phyloP scores from a whole-genome alignment of 257 asterid genomes.

The Ajuga chamaepitys region DNA sequence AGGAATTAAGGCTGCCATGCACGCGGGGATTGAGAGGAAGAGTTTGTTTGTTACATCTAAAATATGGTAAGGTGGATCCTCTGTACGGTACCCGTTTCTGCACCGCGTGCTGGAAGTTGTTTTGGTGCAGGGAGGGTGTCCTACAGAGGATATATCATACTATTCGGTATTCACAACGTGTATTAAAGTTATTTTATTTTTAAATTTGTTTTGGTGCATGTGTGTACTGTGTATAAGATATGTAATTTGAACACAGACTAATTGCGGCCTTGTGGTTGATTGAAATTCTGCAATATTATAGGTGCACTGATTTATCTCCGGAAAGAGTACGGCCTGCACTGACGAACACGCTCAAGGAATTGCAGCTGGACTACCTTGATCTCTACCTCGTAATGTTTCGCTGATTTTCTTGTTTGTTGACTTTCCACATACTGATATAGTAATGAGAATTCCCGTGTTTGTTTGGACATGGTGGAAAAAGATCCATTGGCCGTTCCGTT shows the following conservation, averaged over 20 bases:
- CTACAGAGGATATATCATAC: too few species aligned
- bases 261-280: not conserved
- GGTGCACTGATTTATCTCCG: slow-evolving; percentile 55
- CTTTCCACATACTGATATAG: not conserved
- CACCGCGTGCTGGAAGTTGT: too few species aligned
- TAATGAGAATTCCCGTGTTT: not conserved
- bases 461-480: not conserved
- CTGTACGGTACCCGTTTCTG: too few species aligned
- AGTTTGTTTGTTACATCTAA: slow-evolving; percentile 55
- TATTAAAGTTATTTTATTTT: too few species aligned
- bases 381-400: slow-evolving; percentile 44
- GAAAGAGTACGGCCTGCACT: slow-evolving; percentile 64
- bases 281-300: slow-evolving; percentile 2
- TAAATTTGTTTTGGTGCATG: too few species aligned
- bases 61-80: slow-evolving; percentile 33
- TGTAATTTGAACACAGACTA: too few species aligned
- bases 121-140: too few species aligned
- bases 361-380: slow-evolving; percentile 69
- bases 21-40: slow-evolving; percentile 56
- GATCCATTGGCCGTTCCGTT: slow-evolving; percentile 69
- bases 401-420: not conserved
- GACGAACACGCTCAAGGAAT: slow-evolving; percentile 42
- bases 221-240: too few species aligned
- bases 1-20: slow-evolving; percentile 49
- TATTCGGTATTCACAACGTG: too few species aligned